phyloP scores from a whole-genome alignment of 1,284 basidiomycete species.

The Austroboletus novae-zelandiae region DNA sequence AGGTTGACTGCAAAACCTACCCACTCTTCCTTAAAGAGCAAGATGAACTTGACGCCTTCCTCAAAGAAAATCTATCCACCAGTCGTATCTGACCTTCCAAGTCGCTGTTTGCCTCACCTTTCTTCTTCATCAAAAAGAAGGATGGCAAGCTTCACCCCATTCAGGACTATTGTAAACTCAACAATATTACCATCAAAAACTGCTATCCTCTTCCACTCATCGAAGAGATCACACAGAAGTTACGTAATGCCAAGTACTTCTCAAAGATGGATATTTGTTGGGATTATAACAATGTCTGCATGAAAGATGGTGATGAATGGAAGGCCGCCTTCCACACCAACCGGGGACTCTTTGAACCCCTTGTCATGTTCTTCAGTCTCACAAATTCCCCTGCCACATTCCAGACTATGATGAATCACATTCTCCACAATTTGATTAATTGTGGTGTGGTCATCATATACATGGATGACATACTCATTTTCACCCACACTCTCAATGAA shows the following conservation, averaged over 20 bases:
- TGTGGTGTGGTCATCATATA: constrained; percentile 23
- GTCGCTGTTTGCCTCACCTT: too few relatives aligned
- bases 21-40: too few relatives aligned
- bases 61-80: too few relatives aligned
- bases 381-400: constrained; percentile 31
- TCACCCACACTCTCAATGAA: neutral
- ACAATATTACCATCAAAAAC: neutral
- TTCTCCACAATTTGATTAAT: constrained; percentile 22
- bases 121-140: too few relatives aligned
- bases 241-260: neutral
- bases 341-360: constrained; percentile 32
- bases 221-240: neutral
- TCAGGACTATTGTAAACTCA: neutral
- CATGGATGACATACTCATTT: constrained; percentile 6
- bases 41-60: too few relatives aligned
- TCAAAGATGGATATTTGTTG: neutral
- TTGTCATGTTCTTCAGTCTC: constrained; percentile 35
- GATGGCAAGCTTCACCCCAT: neutral
- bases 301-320: constrained; percentile 1
- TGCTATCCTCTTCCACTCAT: neutral
- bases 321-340: constrained; percentile 12
- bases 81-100: too few relatives aligned
- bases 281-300: neutral
- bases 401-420: constrained; percentile 29
- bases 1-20: too few relatives aligned